Base-by-base conservation (phyloP, 768 basidiomycete genomes). In the Boletus rubropictus region DNA sequence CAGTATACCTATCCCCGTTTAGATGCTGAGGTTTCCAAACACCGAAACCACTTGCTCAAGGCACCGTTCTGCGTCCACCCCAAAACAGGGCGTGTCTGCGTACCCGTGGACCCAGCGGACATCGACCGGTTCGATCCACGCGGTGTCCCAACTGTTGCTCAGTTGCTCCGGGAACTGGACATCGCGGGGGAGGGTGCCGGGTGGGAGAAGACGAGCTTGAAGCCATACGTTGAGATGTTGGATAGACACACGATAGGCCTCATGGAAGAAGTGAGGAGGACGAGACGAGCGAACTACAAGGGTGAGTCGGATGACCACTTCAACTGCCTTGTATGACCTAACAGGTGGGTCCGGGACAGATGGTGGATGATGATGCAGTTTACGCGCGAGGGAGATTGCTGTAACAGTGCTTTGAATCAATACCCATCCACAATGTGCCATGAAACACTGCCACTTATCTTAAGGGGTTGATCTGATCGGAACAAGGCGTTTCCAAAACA, bases 1-100 rank as follows among this genome's bases (percentile, higher is more conserved):
- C 86, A 91, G 56, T 97, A 96, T 66, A 95, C 89, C 0, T 99
- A 98, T 67, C 95, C 95, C 1, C 82, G 96, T 11, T 78, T 99
- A 44, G 96, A 99, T 65, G 88, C 89, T 12, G 96, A 99, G 66
- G 96, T 99, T 24, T 94, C 93, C 3, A 95, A 98, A 61, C 90
- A 94, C 61, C 79, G 93, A 41, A 98, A 99, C 70, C 96, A 99
- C 72, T 76, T 99, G 71, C 79, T 99, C 44, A 99, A 99, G 69
- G 86, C 91, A 18, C 96, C 96, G 0, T 99, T 99, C 68, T 96
- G 94, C 62, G 73, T 98, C 0, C 96, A 99, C 66, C 96, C 96
- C 0, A 89, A 89, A 53, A 99, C 96, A 2, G 96, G 95, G 1
- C 81, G 92, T 25, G 81, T 99, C 8, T 99, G 95, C 63, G 89